Evolutionary conservation across 495 filamentous ascomycete genomes (phyloP).

Genomic region (Aspergillus carlsbadensis): DNA sequence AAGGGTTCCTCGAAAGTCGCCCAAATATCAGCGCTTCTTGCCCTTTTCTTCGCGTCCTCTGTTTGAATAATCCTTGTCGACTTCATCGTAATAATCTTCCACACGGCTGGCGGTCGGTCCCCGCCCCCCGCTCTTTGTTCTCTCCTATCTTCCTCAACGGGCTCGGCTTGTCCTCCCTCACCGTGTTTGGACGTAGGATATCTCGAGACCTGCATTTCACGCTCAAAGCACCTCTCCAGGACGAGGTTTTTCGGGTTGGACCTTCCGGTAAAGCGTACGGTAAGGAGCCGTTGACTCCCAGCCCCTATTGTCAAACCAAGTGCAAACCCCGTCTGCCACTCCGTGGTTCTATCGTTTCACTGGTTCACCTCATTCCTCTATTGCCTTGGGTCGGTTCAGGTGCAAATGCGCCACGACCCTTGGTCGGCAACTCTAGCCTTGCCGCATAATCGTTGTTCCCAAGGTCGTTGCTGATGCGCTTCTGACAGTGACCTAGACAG

Average conservation of each 20-base stretch:
- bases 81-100: neutral
- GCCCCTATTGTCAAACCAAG: neutral
- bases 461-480: constrained; percentile 10
- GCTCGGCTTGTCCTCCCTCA: constrained; percentile 9
- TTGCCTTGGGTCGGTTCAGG: constrained; percentile 1
- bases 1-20: neutral
- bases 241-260: constrained; percentile 9
- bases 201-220: constrained; percentile 16
- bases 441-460: neutral
- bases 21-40: neutral
- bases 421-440: constrained; percentile 4
- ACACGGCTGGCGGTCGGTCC: neutral
- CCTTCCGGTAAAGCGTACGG: neutral
- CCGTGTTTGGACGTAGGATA: constrained; percentile 10
- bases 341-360: constrained; percentile 9
- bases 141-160: neutral
- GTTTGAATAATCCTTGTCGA: neutral
- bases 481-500: constrained; percentile 10
- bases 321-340: neutral
- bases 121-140: neutral
- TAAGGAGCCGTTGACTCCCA: neutral
- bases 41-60: neutral
- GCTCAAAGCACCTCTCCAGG: constrained; percentile 15
- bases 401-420: constrained; percentile 11
- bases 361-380: constrained; percentile 4